Evolutionary conservation across 2,329 filamentous ascomycete species (phyloP).

Genomic region (Tolypocladium cylindrosporum): DNA sequence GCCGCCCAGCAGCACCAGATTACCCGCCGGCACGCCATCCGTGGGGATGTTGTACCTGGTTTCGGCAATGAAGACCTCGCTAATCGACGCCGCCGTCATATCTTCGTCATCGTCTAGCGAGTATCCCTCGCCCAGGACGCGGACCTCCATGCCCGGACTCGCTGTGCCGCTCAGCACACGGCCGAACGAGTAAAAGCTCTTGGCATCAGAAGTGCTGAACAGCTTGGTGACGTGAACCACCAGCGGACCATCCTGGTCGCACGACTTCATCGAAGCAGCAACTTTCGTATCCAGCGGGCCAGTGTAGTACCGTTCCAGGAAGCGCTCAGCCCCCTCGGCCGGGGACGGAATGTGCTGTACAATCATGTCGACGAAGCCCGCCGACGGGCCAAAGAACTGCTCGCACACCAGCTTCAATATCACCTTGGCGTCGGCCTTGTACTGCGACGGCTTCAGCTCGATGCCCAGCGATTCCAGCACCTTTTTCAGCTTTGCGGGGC

Average conservation of each 20-base stretch:
- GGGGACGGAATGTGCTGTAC: constrained; percentile 84
- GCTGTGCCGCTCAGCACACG: constrained; percentile 89
- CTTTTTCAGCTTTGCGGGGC: constrained; percentile 69
- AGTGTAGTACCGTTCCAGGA: constrained; percentile 83
- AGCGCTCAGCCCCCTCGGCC: constrained; percentile 61
- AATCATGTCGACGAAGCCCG: constrained; percentile 93
- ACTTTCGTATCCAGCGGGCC: constrained; percentile 77
- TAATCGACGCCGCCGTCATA: constrained; percentile 79
- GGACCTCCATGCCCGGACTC: constrained; percentile 68
- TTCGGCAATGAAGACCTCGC: constrained; percentile 82
- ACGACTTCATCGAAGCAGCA: constrained; percentile 68
- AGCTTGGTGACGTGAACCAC: constrained; percentile 91
- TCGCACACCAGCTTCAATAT: constrained; percentile 83
- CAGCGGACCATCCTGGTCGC: constrained; percentile 81
- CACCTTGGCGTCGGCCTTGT: constrained; percentile 80
- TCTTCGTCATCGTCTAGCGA: constrained; percentile 97
- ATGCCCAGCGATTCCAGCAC: constrained; percentile 77
- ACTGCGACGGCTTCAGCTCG: constrained; percentile 80
- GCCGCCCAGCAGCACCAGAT: constrained; percentile 82
- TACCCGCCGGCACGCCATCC: constrained; percentile 86
- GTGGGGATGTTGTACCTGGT: constrained; percentile 88
- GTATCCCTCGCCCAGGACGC: constrained; percentile 90
- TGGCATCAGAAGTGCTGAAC: constrained; percentile 84
- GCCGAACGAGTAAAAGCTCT: constrained; percentile 80
- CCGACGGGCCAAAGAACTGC: constrained; percentile 87